These are phyloP conservation scores for Pythium oligandrum DNA, from an alignment of 352 stramenopile genomes.

Conservation along the genomic window DNA sequence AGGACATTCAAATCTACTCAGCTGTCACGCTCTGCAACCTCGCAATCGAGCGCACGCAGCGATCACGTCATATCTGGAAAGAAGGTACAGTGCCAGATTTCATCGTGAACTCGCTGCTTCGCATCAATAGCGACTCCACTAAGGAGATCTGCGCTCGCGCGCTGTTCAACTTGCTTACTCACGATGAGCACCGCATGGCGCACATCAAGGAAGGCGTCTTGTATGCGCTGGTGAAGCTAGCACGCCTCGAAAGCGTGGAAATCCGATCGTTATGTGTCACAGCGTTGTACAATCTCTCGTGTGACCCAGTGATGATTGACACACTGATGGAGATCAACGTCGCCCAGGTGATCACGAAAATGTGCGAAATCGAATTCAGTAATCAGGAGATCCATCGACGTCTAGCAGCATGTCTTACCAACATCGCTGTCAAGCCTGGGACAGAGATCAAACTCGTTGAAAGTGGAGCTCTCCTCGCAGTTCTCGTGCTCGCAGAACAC, in stretches of 20 bases:
- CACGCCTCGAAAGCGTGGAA: conserved; percentile 72
- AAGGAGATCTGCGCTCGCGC: conserved; percentile 85
- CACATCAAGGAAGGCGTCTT: conserved; percentile 86
- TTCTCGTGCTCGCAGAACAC: conserved; percentile 67
- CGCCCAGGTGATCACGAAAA: conserved; percentile 78
- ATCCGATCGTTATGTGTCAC: conserved; percentile 77
- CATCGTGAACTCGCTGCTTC: conserved; percentile 85
- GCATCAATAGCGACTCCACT: conserved; percentile 86
- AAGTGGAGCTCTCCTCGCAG: conserved; percentile 51
- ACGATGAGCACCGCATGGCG: conserved; percentile 68
- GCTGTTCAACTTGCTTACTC: conserved; percentile 84
- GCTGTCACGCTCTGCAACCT: conserved; percentile 84
- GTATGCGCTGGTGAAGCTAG: conserved; percentile 86
- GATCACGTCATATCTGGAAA: conserved; percentile 74
- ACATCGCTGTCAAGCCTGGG: conserved; percentile 53
- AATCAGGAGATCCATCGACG: conserved; percentile 73
- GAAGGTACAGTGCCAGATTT: conserved; percentile 86
- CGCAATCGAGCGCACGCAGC: conserved; percentile 55
- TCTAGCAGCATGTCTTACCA: conserved; percentile 71
- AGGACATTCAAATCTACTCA: conserved; percentile 89
- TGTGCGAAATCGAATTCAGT: conserved; percentile 83
- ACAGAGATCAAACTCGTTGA: conserved; percentile 66
- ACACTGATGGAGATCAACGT: conserved; percentile 84
- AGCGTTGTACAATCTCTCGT: conserved; percentile 83
- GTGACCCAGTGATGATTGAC: conserved; percentile 61